Conservation (phyloP, 768 basidiomycete species). For the Lactarius quietus region DNA sequence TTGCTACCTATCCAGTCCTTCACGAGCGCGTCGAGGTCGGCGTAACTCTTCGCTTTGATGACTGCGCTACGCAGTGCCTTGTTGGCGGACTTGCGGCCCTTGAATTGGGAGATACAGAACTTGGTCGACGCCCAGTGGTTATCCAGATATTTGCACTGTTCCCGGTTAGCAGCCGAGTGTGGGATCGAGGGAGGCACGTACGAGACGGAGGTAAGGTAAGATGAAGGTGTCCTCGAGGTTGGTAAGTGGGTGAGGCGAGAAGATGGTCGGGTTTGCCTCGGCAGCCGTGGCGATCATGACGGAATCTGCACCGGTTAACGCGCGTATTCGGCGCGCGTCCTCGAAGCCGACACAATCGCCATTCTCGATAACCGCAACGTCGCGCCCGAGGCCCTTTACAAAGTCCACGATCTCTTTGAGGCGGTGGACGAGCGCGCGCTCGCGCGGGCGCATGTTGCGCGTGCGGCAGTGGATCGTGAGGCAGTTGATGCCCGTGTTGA, state of each 20-base stretch:
- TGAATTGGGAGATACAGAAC: conserved; percentile 83
- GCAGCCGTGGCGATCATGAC: conserved; percentile 97
- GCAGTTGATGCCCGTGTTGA: conserved; percentile 81
- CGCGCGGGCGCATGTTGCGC: conserved; percentile 80
- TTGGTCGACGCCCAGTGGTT: conserved; percentile 85
- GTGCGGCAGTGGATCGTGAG: conserved; percentile 96
- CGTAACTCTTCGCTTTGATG: conserved; percentile 56
- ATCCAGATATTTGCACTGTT: conserved; percentile 66
- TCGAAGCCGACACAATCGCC: conserved; percentile 83
- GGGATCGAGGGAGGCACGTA: conserved; percentile 35
- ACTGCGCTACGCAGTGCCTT: conserved; percentile 53
- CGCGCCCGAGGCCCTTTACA: conserved; percentile 67
- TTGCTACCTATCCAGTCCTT: conserved; percentile 27
- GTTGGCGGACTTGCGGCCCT: conserved; percentile 60
- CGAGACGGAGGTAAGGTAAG: conserved; percentile 71
- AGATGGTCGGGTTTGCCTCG: conserved; percentile 89
- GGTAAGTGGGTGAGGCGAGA: conserved; percentile 60
- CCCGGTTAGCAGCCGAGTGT: neutral
- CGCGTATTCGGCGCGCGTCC: conserved; percentile 72
- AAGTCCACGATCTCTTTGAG: conserved; percentile 84
- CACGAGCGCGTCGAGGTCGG: conserved; percentile 24
- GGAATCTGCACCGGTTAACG: conserved; percentile 83
- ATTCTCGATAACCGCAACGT: conserved; percentile 89
- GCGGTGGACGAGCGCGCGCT: conserved; percentile 73
- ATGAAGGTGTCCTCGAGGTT: conserved; percentile 69